Base-by-base conservation (phyloP, 352 stramenopile species). In the Pythium volutum region DNA sequence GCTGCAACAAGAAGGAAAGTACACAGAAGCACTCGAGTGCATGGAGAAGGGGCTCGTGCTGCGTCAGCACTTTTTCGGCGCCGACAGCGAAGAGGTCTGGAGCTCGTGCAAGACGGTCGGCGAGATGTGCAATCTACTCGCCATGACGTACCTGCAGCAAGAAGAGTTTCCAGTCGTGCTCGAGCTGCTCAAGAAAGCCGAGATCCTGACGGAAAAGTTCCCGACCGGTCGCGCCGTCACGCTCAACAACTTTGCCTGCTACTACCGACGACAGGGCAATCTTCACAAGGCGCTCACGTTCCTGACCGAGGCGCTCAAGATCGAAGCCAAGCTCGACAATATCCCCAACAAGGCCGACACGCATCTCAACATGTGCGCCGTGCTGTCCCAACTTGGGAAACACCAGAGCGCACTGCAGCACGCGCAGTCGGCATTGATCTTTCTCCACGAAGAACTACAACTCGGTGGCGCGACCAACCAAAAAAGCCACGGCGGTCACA, bases 141-240 rank as follows among this genome's bases (percentile, higher is more conserved):
- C 93, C 9, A 98, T 98, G 93, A 97, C 86, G n/a, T 98, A 97
- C 56, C 63, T 98, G 27, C 93, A 98, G 69, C 90, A 98, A 56
- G 93, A 96, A 45, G 86, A 97, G 52, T 98, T 97, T 55, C 72
- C 77, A 15, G 92, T 97, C 47, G 86, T 93, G 55, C 70, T 97
- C 8, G 91, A 98, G 66, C 61, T 98, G 42, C 77, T 98, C 29
- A 96, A 97, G 61, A 98, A 98, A 62, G 93, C 93, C 2, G 93
- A 98, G 66, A 97, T 98, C 57, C 71, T 98, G 9, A 97, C 91
- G 0, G 89, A 98, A 52, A 72, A 87, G 41, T 85, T 98, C 54
- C 72, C 84, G 0, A 69, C 81, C 6, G 91, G 82, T 0, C 69
- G 81, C 9, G 94, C 94, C 16, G 90, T 97, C 20, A 98, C 94